Base-by-base conservation (phyloP, 163 green algal species). In the Coccomyxa subellipsoidea region DNA sequence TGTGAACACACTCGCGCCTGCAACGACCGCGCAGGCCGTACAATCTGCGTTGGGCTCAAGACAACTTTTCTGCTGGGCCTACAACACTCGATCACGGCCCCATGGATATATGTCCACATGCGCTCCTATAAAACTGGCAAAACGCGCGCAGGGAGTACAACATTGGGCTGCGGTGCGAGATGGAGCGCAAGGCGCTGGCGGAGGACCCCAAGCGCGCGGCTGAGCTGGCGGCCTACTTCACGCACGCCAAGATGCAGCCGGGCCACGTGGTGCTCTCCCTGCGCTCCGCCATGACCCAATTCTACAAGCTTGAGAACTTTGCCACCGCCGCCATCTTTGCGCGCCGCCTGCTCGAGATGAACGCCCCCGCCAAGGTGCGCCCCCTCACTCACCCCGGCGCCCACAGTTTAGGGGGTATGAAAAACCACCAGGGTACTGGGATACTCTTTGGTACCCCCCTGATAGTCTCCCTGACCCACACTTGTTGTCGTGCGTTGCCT, bases 221-320 rank as follows among this genome's bases (percentile, higher is more conserved):
- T 25, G 97, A 99, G 93, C 91, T 99, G 82, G 95, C 97, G n/a
- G 96, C 95, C 23, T 99, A 99, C 93, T 99, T 99, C 91, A 99
- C 97, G n/a, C 97, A 99, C 92, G 97, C 92, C 92, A 91, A 93
- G 54, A 89, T 99, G 88, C 70, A 77, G 70, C 29, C n/a, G 0
- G 92, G 97, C 85, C 97, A 99, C 91, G 77, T 91, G 79, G 92
- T 91, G 71, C 95, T 99, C n/a, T 86, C 83, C 18, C 90, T 99
- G 82, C 91, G 95, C 81, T 93, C 89, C 7, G 97, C 97, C 73
- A 99, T 99, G 95, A 93, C 87, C 38, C 91, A 94, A 69, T 96
- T 97, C 90, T 99, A 95, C 95, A 99, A 99, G 92, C 84, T 97
- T 25, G 97, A 98, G 86, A 97, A 98, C 88, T 95, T 92, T 82